These are phyloP conservation scores for Trichoderma sp. DNA, from an alignment of 2,329 filamentous ascomycete genomes.

Conservation along the genomic window DNA sequence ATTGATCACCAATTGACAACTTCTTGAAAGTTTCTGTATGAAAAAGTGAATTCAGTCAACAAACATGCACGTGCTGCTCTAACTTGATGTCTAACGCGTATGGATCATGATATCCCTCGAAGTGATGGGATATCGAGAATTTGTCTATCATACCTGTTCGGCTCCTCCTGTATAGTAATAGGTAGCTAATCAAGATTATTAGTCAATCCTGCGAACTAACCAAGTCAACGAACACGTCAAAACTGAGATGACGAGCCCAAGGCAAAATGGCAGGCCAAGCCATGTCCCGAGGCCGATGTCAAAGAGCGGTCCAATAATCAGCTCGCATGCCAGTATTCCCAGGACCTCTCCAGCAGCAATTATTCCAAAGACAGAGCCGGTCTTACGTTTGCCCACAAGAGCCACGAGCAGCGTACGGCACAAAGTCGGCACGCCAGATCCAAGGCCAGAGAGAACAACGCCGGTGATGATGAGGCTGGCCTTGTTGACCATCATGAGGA, in stretches of 20 bases:
- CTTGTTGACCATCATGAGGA: constrained; percentile 30
- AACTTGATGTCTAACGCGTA: not conserved
- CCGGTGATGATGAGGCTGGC: constrained; percentile 31
- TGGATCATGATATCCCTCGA: not conserved
- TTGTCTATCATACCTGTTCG: not conserved
- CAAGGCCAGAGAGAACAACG: constrained; percentile 30
- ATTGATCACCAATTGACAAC: not conserved
- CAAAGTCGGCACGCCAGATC: constrained; percentile 33
- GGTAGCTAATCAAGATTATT: not conserved
- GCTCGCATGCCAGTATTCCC: constrained; percentile 30
- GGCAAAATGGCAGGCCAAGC: constrained; percentile 32
- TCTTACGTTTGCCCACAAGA: constrained; percentile 24
- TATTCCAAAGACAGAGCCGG: constrained; percentile 32
- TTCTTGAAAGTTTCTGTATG: not conserved
- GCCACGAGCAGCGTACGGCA: constrained; percentile 33
- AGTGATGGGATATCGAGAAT: not conserved
- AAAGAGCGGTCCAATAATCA: constrained; percentile 32
- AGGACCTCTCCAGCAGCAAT: constrained; percentile 33
- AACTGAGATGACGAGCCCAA: constrained; percentile 27
- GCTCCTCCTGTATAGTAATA: not conserved
- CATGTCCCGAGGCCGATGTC: constrained; percentile 31
- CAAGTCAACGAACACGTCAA: constrained; percentile 28
- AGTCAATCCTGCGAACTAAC: constrained; percentile 7
- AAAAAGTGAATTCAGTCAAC: not conserved
- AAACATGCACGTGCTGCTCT: not conserved